These are phyloP conservation scores for Orbilia oligospora DNA, from an alignment of 2,329 filamentous ascomycete genomes.

Conservation along the genomic window DNA sequence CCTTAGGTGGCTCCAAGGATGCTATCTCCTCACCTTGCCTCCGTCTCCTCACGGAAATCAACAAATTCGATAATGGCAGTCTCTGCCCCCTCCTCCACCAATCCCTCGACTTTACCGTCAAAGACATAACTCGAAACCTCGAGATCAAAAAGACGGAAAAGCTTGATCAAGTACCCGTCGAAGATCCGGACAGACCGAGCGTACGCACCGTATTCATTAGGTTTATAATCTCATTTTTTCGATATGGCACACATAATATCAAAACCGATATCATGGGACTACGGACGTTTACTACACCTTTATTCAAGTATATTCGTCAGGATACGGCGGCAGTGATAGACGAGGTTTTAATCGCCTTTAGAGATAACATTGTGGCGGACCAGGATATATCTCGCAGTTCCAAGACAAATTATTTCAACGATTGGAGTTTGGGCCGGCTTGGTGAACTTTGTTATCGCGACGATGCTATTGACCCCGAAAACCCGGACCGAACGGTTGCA, in stretches of 20 bases:
- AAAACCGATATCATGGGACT: conserved; percentile 88
- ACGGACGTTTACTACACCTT: conserved; percentile 75
- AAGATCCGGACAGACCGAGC: conserved; percentile 80
- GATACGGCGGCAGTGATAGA: conserved; percentile 82
- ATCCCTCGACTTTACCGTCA: conserved; percentile 82
- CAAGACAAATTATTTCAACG: conserved; percentile 83
- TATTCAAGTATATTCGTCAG: conserved; percentile 82
- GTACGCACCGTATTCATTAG: conserved; percentile 85
- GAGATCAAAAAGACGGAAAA: conserved; percentile 70
- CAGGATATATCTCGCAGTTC: conserved; percentile 78
- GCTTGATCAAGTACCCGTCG: conserved; percentile 73
- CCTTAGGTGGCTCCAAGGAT: conserved; percentile 85
- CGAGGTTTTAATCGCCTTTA: conserved; percentile 81
- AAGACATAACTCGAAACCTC: conserved; percentile 84
- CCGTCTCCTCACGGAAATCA: conserved; percentile 86
- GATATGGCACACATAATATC: conserved; percentile 80
- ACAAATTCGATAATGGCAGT: conserved; percentile 86
- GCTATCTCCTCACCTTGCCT: conserved; percentile 90
- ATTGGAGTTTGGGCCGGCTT: conserved; percentile 80
- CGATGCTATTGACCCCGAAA: conserved; percentile 69
- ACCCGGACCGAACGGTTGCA: conserved; percentile 73
- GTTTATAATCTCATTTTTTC: conserved; percentile 84
- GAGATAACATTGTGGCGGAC: conserved; percentile 80
- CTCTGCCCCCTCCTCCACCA: conserved; percentile 83
- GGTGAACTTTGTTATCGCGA: conserved; percentile 77